These are phyloP conservation scores for Boletus vermiculosoides DNA, from an alignment of 768 basidiomycete genomes.

Conservation along the genomic window DNA sequence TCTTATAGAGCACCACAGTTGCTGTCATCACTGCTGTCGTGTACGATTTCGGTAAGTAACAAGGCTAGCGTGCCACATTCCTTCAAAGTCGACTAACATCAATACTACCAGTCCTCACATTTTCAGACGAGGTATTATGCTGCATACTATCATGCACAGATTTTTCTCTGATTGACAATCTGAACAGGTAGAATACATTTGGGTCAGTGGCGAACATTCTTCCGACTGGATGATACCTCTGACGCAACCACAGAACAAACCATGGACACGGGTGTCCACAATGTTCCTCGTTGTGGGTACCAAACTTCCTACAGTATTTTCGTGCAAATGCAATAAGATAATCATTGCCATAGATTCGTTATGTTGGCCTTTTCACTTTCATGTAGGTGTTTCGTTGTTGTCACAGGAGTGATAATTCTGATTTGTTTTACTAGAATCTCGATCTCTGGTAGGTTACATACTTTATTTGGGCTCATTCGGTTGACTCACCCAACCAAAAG, in stretches of 20 bases:
- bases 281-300: not conserved
- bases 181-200: not conserved
- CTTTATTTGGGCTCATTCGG: not conserved
- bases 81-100: not conserved
- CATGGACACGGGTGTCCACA: not conserved
- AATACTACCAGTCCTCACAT: not conserved
- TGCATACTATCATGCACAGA: not conserved
- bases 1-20: not conserved
- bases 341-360: not conserved
- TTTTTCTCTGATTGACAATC: not conserved
- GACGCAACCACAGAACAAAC: not conserved
- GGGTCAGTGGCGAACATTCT: not conserved
- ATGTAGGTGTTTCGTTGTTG: not conserved
- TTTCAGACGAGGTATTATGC: not conserved
- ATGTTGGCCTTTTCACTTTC: not conserved
- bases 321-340: too few species aligned
- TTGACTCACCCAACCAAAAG: not conserved
- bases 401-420: not conserved
- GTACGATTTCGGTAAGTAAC: not conserved
- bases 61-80: not conserved
- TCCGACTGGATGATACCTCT: not conserved
- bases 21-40: not conserved
- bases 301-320: not conserved
- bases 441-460: not conserved
- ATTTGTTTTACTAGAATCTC: not conserved